phyloP scores from a whole-genome alignment of 2,329 filamentous ascomycete genomes.

The Exophiala alcalophila region DNA sequence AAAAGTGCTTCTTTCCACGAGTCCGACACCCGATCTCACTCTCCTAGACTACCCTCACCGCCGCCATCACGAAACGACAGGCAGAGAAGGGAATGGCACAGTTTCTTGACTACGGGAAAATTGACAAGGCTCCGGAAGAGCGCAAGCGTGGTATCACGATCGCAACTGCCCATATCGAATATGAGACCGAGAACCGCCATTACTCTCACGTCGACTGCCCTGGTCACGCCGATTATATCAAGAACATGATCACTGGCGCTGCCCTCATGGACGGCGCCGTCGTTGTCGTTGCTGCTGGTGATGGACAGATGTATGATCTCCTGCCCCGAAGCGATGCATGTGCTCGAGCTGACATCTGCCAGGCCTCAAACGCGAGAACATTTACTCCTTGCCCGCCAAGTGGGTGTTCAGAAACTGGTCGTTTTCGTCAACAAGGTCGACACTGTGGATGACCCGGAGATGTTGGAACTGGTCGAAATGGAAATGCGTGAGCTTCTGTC shows the following conservation, averaged over 20 bases:
- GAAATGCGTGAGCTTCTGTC: conserved; percentile 97
- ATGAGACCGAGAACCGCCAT: conserved; percentile 87
- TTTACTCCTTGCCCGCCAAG: conserved; percentile 93
- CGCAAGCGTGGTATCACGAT: conserved; percentile 99
- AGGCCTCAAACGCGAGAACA: conserved; percentile 97
- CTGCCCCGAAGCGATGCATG: not conserved
- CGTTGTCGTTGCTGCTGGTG: conserved; percentile 95
- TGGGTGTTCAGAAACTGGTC: conserved; percentile 96
- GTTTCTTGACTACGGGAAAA: conserved; percentile 96
- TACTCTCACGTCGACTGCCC: conserved; percentile 99
- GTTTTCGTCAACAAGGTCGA: conserved; percentile 99
- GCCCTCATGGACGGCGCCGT: conserved; percentile 99
- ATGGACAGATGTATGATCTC: conserved; percentile 80
- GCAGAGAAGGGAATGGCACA: conserved; percentile 88
- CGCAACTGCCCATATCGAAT: conserved; percentile 97
- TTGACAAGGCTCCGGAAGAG: conserved; percentile 99
- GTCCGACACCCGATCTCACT: conserved; percentile 25
- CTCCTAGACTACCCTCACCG: conserved; percentile 86
- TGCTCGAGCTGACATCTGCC: conserved; percentile 1
- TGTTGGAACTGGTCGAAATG: conserved; percentile 99
- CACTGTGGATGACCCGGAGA: conserved; percentile 94
- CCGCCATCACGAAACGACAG: conserved; percentile 97
- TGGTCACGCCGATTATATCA: conserved; percentile 99
- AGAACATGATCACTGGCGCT: conserved; percentile 99
- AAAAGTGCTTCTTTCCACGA: conserved; percentile 31